Conservation (phyloP, 129 eudicot species). For the Ambrosia trifida region DNA sequence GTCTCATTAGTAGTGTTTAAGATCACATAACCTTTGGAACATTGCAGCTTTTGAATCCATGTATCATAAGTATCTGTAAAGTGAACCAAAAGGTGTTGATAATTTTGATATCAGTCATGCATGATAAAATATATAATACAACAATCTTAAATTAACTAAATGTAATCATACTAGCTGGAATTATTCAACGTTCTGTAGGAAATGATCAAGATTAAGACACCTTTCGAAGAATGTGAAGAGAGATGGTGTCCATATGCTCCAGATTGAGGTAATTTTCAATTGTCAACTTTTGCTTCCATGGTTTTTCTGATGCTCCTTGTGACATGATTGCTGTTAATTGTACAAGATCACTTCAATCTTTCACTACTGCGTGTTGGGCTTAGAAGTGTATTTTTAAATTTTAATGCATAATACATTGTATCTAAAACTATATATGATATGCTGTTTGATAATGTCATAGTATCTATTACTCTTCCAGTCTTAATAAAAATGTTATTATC, state of each 20-base stretch:
- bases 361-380: neutral
- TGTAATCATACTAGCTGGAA: neutral
- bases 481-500: neutral
- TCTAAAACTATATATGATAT: neutral
- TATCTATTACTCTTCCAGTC: neutral
- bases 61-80: slow-evolving; percentile 40
- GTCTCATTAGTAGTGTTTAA: neutral
- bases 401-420: neutral
- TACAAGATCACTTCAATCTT: neutral
- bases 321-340: slow-evolving; percentile 31
- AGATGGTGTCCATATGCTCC: slow-evolving; percentile 32
- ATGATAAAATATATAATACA: neutral
- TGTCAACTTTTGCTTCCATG: slow-evolving; percentile 28
- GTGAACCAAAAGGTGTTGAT: neutral
- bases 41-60: slow-evolving; percentile 34
- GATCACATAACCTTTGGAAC: slow-evolving; percentile 37
- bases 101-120: neutral
- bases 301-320: slow-evolving; percentile 24
- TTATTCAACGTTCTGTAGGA: neutral
- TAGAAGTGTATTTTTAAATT: neutral
- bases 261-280: slow-evolving; percentile 39
- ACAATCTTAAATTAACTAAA: neutral
- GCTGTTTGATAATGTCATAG: neutral
- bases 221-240: slow-evolving; percentile 26
- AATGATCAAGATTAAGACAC: slow-evolving; percentile 15